Evolutionary conservation across 148 eudicot genomes (phyloP), one percentile per base, ranked within the genome.

Genomic region (Rhododendron ovatum): DNA sequence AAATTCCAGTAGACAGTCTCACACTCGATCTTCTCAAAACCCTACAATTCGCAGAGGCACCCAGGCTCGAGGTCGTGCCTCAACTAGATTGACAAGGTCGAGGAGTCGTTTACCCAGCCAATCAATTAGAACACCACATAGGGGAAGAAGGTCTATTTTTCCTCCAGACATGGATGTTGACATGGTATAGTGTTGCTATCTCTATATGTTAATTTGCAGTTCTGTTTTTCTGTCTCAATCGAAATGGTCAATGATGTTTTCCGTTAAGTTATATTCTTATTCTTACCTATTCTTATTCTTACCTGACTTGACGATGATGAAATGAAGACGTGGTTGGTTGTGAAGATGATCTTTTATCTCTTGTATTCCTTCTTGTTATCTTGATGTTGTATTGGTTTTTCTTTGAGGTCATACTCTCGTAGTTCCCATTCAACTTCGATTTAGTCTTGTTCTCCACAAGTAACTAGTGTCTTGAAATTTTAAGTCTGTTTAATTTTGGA

Each of bases 151-250:
- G 82, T 71, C 89, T 22, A 13, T 89, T 39, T 92, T 94, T 85
- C 96, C 96, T 86, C 88, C 95, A 22, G 82, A 88, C 78, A 92
- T 95, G 98, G 96, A 93, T 93, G 45, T 94, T 79, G 98, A 95
- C 83, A 91, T 88, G 99, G 99, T 97, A 95, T 88, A 76, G 63
- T 30, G 53, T 86, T 82, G 59, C 8, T 78, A 50, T 85, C 24
- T 69, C 76, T 37, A 30, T 41, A n/a, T 81, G 53, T 14, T 84
- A 53, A 67, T 48, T 65, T 86, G 73, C 30, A 47, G 20, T 86
- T 30, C 35, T 10, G 47, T 22, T 10, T 73, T 81, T 43, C 20
- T 75, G 47, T 20, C 48, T 39, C 4, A 37, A 30, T 75, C 1
- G 13, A 37, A 39, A 35, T 75, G 14, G 39, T 37, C 12, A 37